Percentiles rank a stretch among this genome's conserved stretches.
phyloP scores from a whole-genome alignment of 352 stramenopile species.

The Chrysophaeum taylorii region DNA sequence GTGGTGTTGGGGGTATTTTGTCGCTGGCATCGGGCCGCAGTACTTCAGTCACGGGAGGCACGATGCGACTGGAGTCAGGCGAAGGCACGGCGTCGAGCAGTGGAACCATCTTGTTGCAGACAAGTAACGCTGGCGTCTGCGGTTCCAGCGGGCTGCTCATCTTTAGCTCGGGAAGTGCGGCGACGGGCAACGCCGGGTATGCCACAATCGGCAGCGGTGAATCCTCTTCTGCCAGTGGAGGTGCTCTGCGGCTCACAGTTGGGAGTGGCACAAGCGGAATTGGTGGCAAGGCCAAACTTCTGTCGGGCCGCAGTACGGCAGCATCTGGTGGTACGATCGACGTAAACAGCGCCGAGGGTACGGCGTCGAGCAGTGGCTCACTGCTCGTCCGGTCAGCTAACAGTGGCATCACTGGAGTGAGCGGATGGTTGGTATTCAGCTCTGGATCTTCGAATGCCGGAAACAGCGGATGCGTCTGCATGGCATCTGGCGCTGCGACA shows the following conservation, averaged over 20 bases:
- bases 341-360: neutral
- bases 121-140: conserved; percentile 16
- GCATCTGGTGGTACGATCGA: neutral
- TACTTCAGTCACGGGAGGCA: neutral
- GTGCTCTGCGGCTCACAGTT: conserved; percentile 3
- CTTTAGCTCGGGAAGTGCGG: conserved; percentile 23
- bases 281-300: conserved; percentile 14
- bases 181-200: conserved; percentile 12
- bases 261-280: conserved; percentile 15
- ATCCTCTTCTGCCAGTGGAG: conserved; percentile 13
- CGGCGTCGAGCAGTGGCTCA: neutral
- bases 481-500: conserved; percentile 21
- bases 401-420: conserved; percentile 21
- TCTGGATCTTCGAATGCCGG: conserved; percentile 23
- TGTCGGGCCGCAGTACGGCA: neutral
- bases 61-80: neutral
- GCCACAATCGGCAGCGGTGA: conserved; percentile 16
- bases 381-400: neutral
- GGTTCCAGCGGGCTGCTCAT: conserved; percentile 33
- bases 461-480: conserved; percentile 23
- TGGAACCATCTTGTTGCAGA: conserved; percentile 22
- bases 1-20: neutral
- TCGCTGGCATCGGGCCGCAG: neutral
- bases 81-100: conserved; percentile 14
- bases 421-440: conserved; percentile 23